A percentile compares a stretch with the other conserved stretches of the same genome.
Evolutionary conservation across 2,329 filamentous ascomycete genomes (phyloP).

Genomic region (Rutstroemia sydowiana): DNA sequence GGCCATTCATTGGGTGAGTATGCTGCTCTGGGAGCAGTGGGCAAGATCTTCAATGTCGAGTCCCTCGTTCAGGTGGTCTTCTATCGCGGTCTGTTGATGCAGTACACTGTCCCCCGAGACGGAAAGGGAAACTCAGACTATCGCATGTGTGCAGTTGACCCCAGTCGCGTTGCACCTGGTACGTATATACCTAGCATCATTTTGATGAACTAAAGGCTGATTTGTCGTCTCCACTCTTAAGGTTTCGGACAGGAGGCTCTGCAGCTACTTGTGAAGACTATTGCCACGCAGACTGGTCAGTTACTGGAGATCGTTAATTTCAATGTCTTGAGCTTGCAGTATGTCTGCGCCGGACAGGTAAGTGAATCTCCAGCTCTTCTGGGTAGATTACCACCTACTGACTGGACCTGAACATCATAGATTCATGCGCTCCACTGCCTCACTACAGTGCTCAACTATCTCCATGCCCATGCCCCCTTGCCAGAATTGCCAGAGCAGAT

Average conservation of each 20-base stretch:
- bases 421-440: constrained; percentile 27
- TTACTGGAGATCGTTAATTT: constrained; percentile 97
- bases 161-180: constrained; percentile 88
- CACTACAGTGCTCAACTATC: constrained; percentile 54
- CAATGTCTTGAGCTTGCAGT: constrained; percentile 46
- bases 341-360: constrained; percentile 29
- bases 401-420: too few relatives aligned
- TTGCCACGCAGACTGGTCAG: constrained; percentile 85
- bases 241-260: constrained; percentile 57
- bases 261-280: constrained; percentile 29
- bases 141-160: constrained; percentile 97
- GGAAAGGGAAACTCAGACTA: constrained; percentile 87
- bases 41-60: constrained; percentile 96
- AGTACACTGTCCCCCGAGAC: constrained; percentile 79
- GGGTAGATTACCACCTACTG: too few relatives aligned
- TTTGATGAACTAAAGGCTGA: too few relatives aligned
- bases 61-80: constrained; percentile 92
- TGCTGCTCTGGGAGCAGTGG: constrained; percentile 85
- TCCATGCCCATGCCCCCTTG: too few relatives aligned
- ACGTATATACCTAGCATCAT: too few relatives aligned
- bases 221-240: too few relatives aligned
- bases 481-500: too few relatives aligned
- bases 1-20: constrained; percentile 98
- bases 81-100: constrained; percentile 32
- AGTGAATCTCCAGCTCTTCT: too few relatives aligned